Evolutionary conservation across 805 yeast genomes (phyloP), one percentile per base, ranked within the genome.

Genomic region (Metschnikowia baotianmanensis): DNA sequence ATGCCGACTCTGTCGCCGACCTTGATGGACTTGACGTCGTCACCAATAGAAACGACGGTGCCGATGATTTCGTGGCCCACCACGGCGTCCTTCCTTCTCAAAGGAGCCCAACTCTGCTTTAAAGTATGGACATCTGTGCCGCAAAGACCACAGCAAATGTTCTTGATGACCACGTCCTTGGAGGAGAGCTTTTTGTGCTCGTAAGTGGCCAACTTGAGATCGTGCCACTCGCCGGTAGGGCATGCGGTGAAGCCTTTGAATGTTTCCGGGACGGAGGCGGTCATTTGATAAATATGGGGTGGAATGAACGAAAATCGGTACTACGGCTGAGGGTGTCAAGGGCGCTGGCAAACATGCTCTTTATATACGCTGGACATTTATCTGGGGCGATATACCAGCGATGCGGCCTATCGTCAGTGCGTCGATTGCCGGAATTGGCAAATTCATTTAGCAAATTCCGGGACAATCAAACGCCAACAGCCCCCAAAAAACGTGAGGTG

Each of bases 51-150:
- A 17, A 48, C 40, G 20, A 82, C 82, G 26, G 59, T 66, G 31
- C 87, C 87, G 32, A 82, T 64, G 47, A 82, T 72, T 58, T 82
- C 87, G 59, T 82, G 87, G 23, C 88, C 88, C n/a, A 78, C 83
- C 27, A 72, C 69, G 27, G 71, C 45, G 43, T 56, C 59, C 17
- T 59, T 40, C 48, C 52, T 36, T 22, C 40, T 31, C 41, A 42
- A 36, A 9, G 49, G 46, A 10, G 50, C 51, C 56, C 56, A 52
- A 39, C 42, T 40, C 12, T 43, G 53, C 31, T 34, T 41, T 35
- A 40, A 34, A 19, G 49, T 46, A 43, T 45, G 54, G 22, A 50
- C 31, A 21, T 52, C 56, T 8, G 53, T 43, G 4, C 56, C 56
- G 24, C 56, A 52, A 33, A 52, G 46, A 4, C 56, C 56, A 31